Conservation (phyloP, 163 green algal genomes). For the Scenedesmus sp. region DNA sequence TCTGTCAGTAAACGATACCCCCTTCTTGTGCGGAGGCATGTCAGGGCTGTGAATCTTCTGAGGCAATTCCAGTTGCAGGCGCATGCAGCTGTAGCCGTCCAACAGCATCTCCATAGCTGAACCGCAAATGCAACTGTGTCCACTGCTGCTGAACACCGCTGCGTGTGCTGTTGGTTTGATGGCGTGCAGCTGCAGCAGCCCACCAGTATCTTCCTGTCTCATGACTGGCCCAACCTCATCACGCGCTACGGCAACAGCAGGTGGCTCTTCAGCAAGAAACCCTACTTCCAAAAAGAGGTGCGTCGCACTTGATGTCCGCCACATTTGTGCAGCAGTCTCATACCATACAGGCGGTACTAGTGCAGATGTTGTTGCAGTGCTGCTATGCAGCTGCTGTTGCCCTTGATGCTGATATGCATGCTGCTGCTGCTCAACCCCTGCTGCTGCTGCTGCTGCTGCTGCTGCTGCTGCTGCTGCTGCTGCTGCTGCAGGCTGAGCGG, state of each 20-base stretch:
- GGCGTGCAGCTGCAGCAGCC: conserved; percentile 71
- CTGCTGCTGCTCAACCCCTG: neutral
- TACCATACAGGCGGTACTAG: too few species aligned
- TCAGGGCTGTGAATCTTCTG: neutral
- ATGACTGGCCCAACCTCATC: conserved; percentile 97
- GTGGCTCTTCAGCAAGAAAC: conserved; percentile 86
- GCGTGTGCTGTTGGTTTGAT: neutral
- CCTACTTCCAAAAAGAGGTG: conserved; percentile 89
- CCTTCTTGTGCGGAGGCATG: neutral
- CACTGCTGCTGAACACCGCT: neutral
- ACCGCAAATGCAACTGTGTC: neutral
- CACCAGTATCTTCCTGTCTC: conserved; percentile 93
- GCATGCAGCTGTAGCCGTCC: conserved; percentile 70
- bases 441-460: neutral
- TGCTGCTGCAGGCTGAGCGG: conserved; percentile 71
- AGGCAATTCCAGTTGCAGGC: neutral
- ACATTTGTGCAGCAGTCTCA: neutral
- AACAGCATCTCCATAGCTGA: conserved; percentile 84
- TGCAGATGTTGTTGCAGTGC: too few species aligned
- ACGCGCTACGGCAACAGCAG: conserved; percentile 85
- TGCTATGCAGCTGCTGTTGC: neutral
- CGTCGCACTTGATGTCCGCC: neutral
- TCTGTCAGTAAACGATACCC: too few species aligned
- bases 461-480: conserved; percentile 8
- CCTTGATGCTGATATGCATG: neutral